A percentile compares a stretch with the other conserved stretches of the same genome.
These are phyloP conservation scores for Persicaria maculosa DNA, from an alignment of 148 eudicot species.

Conservation along the genomic window DNA sequence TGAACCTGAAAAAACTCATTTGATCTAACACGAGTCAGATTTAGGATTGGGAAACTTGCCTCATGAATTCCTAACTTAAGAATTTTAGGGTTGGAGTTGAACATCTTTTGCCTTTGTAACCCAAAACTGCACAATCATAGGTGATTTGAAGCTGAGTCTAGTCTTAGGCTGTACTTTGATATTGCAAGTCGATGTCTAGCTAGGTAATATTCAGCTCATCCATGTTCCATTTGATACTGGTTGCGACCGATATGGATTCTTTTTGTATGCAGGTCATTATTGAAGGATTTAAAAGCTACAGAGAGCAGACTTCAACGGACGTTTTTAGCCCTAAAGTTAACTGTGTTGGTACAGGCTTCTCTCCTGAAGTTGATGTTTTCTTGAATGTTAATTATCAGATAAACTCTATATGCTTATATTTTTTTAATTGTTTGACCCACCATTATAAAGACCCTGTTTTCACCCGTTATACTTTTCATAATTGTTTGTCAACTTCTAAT, in stretches of 20 bases:
- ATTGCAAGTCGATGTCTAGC: background rate
- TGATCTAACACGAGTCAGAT: background rate
- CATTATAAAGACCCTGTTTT: background rate
- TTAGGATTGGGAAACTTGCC: background rate
- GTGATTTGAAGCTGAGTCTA: background rate
- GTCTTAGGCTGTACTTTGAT: background rate
- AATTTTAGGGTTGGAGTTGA: background rate
- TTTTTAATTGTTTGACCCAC: background rate
- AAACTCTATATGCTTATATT: background rate
- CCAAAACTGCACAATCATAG: background rate
- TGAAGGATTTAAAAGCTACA: constrained; percentile 97
- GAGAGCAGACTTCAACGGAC: constrained; percentile 88
- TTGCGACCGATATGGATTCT: constrained; percentile 6
- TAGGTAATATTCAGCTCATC: background rate
- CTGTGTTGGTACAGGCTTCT: constrained; percentile 68
- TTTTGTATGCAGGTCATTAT: constrained; percentile 56
- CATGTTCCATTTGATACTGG: background rate
- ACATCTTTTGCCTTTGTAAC: background rate
- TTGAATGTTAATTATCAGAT: background rate
- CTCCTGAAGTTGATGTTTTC: background rate
- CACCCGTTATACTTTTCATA: background rate
- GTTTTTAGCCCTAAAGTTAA: constrained; percentile 84
- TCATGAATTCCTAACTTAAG: background rate
- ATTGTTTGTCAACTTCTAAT: background rate
- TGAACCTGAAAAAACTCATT: background rate